These are phyloP conservation scores for Boletus pseudo-olivaceus DNA, from an alignment of 768 basidiomycete genomes.

Conservation along the genomic window DNA sequence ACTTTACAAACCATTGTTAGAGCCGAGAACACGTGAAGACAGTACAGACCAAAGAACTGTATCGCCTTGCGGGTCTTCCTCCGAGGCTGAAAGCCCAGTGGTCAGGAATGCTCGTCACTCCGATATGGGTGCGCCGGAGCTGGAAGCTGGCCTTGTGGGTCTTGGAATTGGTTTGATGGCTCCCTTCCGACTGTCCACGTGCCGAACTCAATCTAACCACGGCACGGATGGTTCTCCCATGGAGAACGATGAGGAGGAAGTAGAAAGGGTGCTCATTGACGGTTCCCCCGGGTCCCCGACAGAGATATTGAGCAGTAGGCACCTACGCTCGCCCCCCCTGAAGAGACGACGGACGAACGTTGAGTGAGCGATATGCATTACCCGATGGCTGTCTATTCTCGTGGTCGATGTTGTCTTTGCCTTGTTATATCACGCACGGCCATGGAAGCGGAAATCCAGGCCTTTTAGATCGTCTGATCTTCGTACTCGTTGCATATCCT, in stretches of 20 bases:
- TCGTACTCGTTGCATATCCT: constrained; percentile 22
- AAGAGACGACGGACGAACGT: constrained; percentile 49
- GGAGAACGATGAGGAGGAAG: constrained; percentile 34
- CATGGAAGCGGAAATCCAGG: constrained; percentile 5
- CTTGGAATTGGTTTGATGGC: constrained; percentile 45
- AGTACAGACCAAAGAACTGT: constrained; percentile 11
- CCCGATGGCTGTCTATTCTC: constrained; percentile 28
- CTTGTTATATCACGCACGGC: constrained; percentile 11
- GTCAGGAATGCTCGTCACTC: constrained; percentile 27
- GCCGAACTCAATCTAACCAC: constrained; percentile 26
- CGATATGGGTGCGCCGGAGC: constrained; percentile 21
- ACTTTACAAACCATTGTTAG: constrained; percentile 37
- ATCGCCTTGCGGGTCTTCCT: constrained; percentile 21
- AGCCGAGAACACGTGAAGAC: constrained; percentile 9
- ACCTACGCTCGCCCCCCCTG: constrained; percentile 37
- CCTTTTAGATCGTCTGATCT: constrained; percentile 5
- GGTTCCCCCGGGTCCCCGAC: constrained; percentile 23
- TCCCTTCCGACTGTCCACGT: constrained; percentile 48
- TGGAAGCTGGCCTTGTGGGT: constrained; percentile 37
- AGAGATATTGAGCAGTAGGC: constrained; percentile 17
- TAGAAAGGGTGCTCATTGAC: constrained; percentile 27
- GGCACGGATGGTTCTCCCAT: constrained; percentile 7
- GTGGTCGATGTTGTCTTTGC: constrained; percentile 12
- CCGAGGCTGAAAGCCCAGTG: constrained; percentile 52
- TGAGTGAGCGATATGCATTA: constrained; percentile 10